Percentiles rank a stretch among this genome's conserved stretches.
These are phyloP conservation scores for Aureobasidium leucospermi DNA, from an alignment of 2,329 filamentous ascomycete genomes.

Conservation along the genomic window DNA sequence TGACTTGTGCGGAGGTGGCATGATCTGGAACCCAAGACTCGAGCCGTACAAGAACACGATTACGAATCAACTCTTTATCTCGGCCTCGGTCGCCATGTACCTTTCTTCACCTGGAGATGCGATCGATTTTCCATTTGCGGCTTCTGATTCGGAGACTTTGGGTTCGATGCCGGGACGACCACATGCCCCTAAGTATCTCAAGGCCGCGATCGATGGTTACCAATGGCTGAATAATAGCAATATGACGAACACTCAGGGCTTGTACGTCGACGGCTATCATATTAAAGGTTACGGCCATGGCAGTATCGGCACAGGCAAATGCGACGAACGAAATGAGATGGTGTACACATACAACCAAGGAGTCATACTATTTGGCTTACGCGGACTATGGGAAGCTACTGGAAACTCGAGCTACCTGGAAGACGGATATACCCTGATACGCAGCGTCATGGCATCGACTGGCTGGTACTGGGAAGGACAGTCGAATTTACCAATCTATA, in stretches of 20 bases:
- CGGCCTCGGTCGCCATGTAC: conserved; percentile 83
- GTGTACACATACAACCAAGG: conserved; percentile 96
- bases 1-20: conserved; percentile 72
- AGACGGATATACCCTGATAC: conserved; percentile 73
- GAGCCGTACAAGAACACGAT: conserved; percentile 92
- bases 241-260: conserved; percentile 56
- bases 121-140: conserved; percentile 58
- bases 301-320: conserved; percentile 60
- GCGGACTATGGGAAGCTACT: conserved; percentile 72
- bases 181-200: conserved; percentile 68
- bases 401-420: conserved; percentile 62
- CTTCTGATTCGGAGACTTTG: conserved; percentile 17
- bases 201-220: conserved; percentile 56
- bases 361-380: conserved; percentile 73
- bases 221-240: conserved; percentile 60
- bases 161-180: conserved; percentile 14
- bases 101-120: conserved; percentile 75
- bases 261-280: conserved; percentile 86
- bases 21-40: conserved; percentile 80
- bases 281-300: conserved; percentile 54
- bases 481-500: not conserved
- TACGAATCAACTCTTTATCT: conserved; percentile 84
- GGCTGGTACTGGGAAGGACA: conserved; percentile 54
- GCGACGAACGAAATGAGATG: conserved; percentile 76
- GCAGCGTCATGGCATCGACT: conserved; percentile 67